These are phyloP conservation scores for Ganoderma meredithae DNA, from an alignment of 1,284 basidiomycete species.

Conservation along the genomic window DNA sequence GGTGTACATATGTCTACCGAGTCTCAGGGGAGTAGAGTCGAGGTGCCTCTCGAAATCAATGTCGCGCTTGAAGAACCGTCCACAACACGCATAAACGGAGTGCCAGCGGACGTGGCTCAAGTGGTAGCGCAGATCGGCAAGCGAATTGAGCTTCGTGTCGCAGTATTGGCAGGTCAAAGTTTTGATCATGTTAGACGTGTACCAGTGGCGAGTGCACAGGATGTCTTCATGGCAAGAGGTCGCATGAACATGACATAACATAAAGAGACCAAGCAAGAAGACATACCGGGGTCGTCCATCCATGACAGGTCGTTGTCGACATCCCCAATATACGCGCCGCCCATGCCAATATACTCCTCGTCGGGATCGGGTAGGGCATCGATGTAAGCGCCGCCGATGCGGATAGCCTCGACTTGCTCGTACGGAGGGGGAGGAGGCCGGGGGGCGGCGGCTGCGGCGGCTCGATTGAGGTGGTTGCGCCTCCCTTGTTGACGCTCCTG, in stretches of 20 bases:
- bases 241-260: background rate
- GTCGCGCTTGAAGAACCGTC: slow-evolving; percentile 47
- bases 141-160: slow-evolving; percentile 41
- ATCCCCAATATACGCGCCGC: background rate
- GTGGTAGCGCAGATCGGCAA: slow-evolving; percentile 48
- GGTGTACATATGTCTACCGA: slow-evolving; percentile 12
- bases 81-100: slow-evolving; percentile 49
- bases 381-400: background rate
- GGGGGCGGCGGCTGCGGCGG: slow-evolving; percentile 10
- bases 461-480: background rate
- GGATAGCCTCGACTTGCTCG: background rate
- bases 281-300: slow-evolving; percentile 46
- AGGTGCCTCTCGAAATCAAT: slow-evolving; percentile 45
- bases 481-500: slow-evolving; percentile 29
- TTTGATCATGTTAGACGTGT: slow-evolving; percentile 47
- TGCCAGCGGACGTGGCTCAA: slow-evolving; percentile 44
- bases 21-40: slow-evolving; percentile 3
- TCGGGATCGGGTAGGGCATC: background rate
- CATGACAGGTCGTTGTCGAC: slow-evolving; percentile 36
- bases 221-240: slow-evolving; percentile 34
- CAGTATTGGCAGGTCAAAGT: slow-evolving; percentile 49
- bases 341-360: background rate
- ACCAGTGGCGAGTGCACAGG: slow-evolving; percentile 42
- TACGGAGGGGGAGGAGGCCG: slow-evolving; percentile 25
- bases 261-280: background rate